Conservation (phyloP, 768 basidiomycete species). For the Tricholoma matsutake region DNA sequence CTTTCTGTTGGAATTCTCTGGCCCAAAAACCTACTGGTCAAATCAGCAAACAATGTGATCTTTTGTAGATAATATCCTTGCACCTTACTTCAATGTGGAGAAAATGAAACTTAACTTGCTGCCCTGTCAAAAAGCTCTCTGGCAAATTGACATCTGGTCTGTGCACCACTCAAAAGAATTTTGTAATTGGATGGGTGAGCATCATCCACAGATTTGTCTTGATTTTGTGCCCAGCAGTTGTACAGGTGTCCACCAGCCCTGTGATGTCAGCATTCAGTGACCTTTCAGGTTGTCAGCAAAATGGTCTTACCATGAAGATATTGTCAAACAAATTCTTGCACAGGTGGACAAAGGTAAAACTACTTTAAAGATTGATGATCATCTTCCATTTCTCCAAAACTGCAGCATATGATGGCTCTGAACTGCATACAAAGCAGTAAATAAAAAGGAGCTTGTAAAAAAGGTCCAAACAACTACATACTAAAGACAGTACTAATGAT, state of each 20-base stretch:
- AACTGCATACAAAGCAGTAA: not conserved
- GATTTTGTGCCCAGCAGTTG: not conserved
- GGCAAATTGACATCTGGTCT: not conserved
- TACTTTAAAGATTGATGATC: not conserved
- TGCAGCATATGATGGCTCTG: not conserved
- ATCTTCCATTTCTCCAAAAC: not conserved
- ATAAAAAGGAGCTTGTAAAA: not conserved
- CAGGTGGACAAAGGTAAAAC: constrained; percentile 16
- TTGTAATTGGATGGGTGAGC: not conserved
- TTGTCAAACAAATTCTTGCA: constrained; percentile 26
- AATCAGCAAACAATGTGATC: constrained; percentile 15
- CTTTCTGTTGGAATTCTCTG: not conserved
- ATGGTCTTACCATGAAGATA: constrained; percentile 28
- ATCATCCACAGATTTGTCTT: not conserved
- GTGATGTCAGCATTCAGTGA: constrained; percentile 37
- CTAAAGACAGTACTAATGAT: not conserved
- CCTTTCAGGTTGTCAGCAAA: constrained; percentile 29
- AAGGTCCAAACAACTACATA: not conserved
- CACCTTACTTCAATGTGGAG: not conserved
- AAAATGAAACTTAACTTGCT: not conserved
- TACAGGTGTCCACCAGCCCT: constrained; percentile 30
- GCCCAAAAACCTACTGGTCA: constrained; percentile 25
- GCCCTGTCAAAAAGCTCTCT: not conserved
- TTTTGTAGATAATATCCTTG: not conserved
- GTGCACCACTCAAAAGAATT: not conserved